phyloP scores from a whole-genome alignment of 2,329 filamentous ascomycete genomes.

The Penicillium sp. region DNA sequence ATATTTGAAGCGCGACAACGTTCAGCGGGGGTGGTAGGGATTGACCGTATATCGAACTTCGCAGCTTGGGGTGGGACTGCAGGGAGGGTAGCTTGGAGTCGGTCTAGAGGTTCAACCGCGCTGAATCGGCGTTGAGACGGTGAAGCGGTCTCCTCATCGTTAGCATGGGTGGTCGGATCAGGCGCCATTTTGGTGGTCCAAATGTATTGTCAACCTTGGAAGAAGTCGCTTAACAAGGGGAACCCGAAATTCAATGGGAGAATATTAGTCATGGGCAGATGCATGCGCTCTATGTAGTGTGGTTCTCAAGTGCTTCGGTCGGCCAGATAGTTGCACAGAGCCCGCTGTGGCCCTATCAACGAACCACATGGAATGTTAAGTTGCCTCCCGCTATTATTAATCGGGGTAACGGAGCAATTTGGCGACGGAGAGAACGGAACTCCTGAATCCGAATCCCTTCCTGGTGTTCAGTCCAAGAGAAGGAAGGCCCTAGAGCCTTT shows the following conservation, averaged over 20 bases:
- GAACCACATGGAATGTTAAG: slow-evolving; percentile 11
- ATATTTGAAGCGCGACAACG: slow-evolving; percentile 17
- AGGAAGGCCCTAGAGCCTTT: neutral
- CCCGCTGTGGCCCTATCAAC: slow-evolving; percentile 1
- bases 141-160: slow-evolving; percentile 5
- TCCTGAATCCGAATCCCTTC: neutral
- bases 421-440: slow-evolving; percentile 4
- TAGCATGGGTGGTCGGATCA: neutral
- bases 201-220: neutral
- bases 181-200: slow-evolving; percentile 8
- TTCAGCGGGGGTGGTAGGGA: slow-evolving; percentile 16
- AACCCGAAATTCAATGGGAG: neutral
- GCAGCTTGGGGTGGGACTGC: neutral
- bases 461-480: neutral
- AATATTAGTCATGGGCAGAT: slow-evolving; percentile 5
- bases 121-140: slow-evolving; percentile 11
- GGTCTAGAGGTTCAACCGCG: slow-evolving; percentile 14
- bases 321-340: slow-evolving; percentile 6
- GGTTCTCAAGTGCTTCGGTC: slow-evolving; percentile 1
- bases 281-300: slow-evolving; percentile 4
- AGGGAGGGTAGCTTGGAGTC: slow-evolving; percentile 12
- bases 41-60: neutral
- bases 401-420: slow-evolving; percentile 14
- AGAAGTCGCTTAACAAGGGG: neutral
- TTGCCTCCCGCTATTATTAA: slow-evolving; percentile 20